phyloP scores from a whole-genome alignment of 1,284 basidiomycete species.

The Cutaneotrichosporon mucoides region DNA sequence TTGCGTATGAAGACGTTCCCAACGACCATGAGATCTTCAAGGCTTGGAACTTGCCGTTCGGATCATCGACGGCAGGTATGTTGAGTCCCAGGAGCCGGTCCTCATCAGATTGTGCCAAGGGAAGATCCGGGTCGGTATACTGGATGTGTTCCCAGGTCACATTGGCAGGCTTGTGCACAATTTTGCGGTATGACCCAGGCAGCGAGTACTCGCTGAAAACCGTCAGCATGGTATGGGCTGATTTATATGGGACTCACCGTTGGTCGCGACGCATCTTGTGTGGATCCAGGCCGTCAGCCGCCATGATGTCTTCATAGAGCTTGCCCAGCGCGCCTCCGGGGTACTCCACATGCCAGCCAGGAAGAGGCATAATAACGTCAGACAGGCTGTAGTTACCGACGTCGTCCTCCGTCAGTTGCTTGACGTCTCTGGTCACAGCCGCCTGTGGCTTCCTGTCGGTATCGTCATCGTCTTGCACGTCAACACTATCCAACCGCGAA shows the following conservation, averaged over 20 bases:
- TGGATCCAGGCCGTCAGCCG: constrained; percentile 79
- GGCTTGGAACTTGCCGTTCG: constrained; percentile 72
- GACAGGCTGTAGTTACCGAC: constrained; percentile 75
- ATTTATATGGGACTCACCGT: constrained; percentile 58
- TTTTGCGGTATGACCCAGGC: constrained; percentile 86
- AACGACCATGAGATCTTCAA: constrained; percentile 74
- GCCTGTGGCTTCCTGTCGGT: constrained; percentile 35
- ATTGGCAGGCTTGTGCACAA: constrained; percentile 77
- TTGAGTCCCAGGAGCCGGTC: constrained; percentile 79
- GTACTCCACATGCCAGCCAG: constrained; percentile 86
- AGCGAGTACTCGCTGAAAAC: constrained; percentile 76
- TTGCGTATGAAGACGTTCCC: constrained; percentile 85
- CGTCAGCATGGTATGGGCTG: too few species aligned
- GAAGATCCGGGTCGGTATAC: constrained; percentile 89
- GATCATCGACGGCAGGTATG: constrained; percentile 55
- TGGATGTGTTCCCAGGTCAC: constrained; percentile 74
- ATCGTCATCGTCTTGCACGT: neutral
- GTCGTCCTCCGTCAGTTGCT: constrained; percentile 70
- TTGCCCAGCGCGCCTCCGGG: constrained; percentile 78
- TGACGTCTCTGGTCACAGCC: constrained; percentile 55
- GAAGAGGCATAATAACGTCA: constrained; percentile 92
- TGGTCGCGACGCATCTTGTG: constrained; percentile 82
- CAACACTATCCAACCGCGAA: neutral
- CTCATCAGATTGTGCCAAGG: constrained; percentile 90
- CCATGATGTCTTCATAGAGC: constrained; percentile 73